A percentile compares a stretch with the other conserved stretches of the same genome.
Evolutionary conservation across 2,329 filamentous ascomycete species (phyloP).

Genomic region (Diaporthe velutina): DNA sequence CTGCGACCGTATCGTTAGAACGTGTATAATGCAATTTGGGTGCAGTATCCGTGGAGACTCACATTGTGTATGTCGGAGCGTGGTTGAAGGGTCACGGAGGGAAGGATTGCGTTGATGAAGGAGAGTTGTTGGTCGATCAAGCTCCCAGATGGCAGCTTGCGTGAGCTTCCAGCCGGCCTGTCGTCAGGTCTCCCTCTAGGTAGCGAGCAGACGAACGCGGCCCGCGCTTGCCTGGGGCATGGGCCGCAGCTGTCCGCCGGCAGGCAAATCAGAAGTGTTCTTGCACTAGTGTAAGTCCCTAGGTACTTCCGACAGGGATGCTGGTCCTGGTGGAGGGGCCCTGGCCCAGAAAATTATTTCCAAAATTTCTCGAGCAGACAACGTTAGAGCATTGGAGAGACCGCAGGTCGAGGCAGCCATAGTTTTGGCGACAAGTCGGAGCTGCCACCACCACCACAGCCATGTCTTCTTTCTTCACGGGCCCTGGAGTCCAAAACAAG

Average conservation of each 20-base stretch:
- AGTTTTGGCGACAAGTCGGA: constrained; percentile 33
- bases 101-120: constrained; percentile 18
- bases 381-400: constrained; percentile 32
- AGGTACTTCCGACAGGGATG: constrained; percentile 10
- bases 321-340: background rate
- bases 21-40: background rate
- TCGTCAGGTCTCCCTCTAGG: constrained; percentile 12
- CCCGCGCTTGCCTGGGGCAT: constrained; percentile 23
- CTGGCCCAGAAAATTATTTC: constrained; percentile 28
- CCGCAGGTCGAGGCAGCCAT: constrained; percentile 44
- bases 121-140: constrained; percentile 21
- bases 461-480: constrained; percentile 98
- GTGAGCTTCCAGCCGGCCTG: constrained; percentile 39
- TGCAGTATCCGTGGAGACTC: background rate
- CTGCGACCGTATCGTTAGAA: constrained; percentile 58
- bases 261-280: background rate
- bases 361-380: constrained; percentile 38
- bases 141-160: constrained; percentile 19
- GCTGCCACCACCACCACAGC: constrained; percentile 46
- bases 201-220: constrained; percentile 39
- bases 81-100: background rate
- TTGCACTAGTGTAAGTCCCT: constrained; percentile 2
- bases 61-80: constrained; percentile 40
- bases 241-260: background rate
- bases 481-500: constrained; percentile 89